Evolutionary conservation across 1,284 basidiomycete species (phyloP).

Genomic region (Golubevia sp.): DNA sequence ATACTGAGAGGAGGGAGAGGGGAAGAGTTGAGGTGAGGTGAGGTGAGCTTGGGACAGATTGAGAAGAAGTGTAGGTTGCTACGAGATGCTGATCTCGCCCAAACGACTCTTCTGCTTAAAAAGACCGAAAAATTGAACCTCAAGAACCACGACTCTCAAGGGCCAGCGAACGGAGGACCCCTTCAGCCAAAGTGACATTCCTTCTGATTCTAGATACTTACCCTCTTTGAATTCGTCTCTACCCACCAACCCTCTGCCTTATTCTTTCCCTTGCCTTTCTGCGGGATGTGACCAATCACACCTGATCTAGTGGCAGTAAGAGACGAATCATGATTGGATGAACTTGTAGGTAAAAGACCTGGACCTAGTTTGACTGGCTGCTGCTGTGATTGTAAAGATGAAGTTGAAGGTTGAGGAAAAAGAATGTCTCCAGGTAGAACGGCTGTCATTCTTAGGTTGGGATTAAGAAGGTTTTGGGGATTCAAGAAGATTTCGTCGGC

Average conservation of each 20-base stretch:
- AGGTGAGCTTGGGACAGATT: not conserved
- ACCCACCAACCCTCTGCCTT: not conserved
- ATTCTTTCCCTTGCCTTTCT: conserved; percentile 2
- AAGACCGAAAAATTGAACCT: no score
- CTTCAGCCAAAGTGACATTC: no score
- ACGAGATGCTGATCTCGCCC: conserved; percentile 32
- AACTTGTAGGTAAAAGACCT: conserved; percentile 25
- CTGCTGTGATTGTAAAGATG: conserved; percentile 6
- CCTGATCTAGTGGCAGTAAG: conserved; percentile 31
- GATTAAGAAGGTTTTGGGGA: no score
- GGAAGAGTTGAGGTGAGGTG: not conserved
- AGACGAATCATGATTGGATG: conserved; percentile 1
- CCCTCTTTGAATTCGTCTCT: conserved; percentile 1
- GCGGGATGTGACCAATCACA: conserved; percentile 22
- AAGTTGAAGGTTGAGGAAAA: conserved; percentile 6
- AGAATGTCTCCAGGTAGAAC: conserved; percentile 39
- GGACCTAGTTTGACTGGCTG: conserved; percentile 36
- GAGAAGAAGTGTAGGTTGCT: conserved; percentile 6
- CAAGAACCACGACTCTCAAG: no score
- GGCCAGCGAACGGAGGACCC: no score
- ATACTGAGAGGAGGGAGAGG: conserved; percentile 21
- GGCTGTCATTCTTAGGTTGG: no score
- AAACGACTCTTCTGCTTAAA: no score
- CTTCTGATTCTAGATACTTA: no score
- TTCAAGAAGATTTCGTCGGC: no score